phyloP scores from a whole-genome alignment of 2,329 filamentous ascomycete species.

The Amauroascus verrucosus region DNA sequence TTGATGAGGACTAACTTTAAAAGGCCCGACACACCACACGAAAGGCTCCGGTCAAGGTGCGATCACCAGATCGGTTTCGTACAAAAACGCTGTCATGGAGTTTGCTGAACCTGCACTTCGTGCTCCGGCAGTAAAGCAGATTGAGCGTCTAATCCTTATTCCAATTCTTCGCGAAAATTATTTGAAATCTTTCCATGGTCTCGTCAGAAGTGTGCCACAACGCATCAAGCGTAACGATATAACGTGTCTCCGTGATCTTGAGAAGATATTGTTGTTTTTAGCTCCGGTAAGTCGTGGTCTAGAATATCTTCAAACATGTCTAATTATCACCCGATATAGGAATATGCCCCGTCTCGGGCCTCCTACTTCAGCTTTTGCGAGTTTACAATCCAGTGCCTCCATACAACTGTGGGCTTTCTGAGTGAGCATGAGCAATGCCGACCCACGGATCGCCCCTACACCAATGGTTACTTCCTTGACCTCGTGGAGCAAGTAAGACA shows the following conservation, averaged over 20 bases:
- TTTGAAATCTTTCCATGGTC: constrained; percentile 68
- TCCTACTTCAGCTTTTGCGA: constrained; percentile 84
- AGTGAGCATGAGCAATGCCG: constrained; percentile 77
- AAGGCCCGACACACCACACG: neutral
- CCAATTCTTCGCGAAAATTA: constrained; percentile 64
- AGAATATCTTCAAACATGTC: constrained; percentile 22
- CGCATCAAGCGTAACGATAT: constrained; percentile 78
- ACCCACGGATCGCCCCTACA: constrained; percentile 79
- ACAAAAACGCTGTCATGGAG: constrained; percentile 36
- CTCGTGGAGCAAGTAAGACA: constrained; percentile 85
- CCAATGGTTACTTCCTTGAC: constrained; percentile 93
- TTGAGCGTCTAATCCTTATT: constrained; percentile 66
- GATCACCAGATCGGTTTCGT: constrained; percentile 51
- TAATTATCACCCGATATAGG: constrained; percentile 46
- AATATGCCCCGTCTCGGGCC: constrained; percentile 56
- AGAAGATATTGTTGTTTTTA: constrained; percentile 84
- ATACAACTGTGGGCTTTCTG: constrained; percentile 76
- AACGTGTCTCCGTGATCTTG: constrained; percentile 80
- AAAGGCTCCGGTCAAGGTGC: constrained; percentile 31
- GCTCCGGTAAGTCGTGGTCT: constrained; percentile 74
- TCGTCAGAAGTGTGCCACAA: constrained; percentile 66
- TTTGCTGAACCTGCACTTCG: constrained; percentile 53
- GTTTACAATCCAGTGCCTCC: constrained; percentile 78
- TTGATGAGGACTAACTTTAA: neutral
- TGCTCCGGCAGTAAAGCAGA: constrained; percentile 60